phyloP scores from a whole-genome alignment of 208 protist species.

The Trichomonas vaginalis region DNA sequence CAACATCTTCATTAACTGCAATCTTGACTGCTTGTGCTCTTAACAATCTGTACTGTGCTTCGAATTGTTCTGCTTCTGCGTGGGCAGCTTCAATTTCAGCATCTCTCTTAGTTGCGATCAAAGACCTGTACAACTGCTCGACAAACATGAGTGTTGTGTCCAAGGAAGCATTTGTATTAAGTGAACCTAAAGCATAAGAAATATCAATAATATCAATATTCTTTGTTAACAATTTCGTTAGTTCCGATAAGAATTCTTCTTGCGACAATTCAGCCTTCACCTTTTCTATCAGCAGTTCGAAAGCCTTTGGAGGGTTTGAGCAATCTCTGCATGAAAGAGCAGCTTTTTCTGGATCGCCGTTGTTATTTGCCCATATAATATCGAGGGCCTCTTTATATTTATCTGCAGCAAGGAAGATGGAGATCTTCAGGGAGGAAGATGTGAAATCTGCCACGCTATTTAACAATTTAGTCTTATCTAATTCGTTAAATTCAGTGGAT shows the following conservation, averaged over 20 bases:
- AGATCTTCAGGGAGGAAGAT: neutral
- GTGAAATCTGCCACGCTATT: neutral
- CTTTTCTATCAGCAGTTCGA: neutral
- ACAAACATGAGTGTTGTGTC: neutral
- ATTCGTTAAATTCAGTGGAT: neutral
- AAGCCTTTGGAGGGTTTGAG: neutral
- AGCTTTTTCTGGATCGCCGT: neutral
- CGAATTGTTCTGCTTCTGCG: neutral
- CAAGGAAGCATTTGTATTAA: neutral
- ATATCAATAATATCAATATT: neutral
- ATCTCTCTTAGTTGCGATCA: neutral
- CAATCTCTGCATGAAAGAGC: neutral
- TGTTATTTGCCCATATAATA: neutral
- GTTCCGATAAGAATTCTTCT: neutral
- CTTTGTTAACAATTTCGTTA: neutral
- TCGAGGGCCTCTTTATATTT: neutral
- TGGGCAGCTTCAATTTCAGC: neutral
- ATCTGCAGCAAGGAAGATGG: neutral
- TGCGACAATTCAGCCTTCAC: neutral
- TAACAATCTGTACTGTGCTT: neutral
- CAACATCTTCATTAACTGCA: neutral
- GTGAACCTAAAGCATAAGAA: neutral
- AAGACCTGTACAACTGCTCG: neutral
- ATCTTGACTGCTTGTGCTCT: neutral
- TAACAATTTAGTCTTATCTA: neutral